phyloP scores from a whole-genome alignment of 495 filamentous ascomycete species.

The Aspergillus carlsbadensis region DNA sequence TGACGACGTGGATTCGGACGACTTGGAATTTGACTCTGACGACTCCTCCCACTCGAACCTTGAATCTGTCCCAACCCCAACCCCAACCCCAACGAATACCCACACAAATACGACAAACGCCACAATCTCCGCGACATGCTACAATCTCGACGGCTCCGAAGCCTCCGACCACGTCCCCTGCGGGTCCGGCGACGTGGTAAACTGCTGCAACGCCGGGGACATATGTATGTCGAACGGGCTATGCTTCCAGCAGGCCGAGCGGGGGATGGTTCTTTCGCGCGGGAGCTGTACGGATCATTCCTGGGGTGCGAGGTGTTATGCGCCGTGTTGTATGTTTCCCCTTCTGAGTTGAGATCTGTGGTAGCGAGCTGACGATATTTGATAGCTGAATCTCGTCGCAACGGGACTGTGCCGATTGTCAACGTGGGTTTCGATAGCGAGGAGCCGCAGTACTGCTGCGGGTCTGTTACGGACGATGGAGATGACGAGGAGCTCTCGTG shows the following conservation, averaged over 20 bases:
- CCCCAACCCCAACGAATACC: no score
- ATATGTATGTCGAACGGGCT: slow-evolving; percentile 15
- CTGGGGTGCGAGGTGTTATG: slow-evolving; percentile 4
- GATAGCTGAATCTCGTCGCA: neutral
- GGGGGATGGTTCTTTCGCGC: slow-evolving; percentile 1
- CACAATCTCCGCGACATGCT: slow-evolving; percentile 2
- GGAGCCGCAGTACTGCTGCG: slow-evolving; percentile 7
- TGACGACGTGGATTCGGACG: no score
- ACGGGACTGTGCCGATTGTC: neutral
- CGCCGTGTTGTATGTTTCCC: slow-evolving; percentile 12
- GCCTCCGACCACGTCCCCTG: slow-evolving; percentile 13
- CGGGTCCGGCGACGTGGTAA: neutral
- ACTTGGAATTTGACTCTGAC: neutral
- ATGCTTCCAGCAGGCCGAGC: slow-evolving; percentile 9
- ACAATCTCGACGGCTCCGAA: slow-evolving; percentile 9
- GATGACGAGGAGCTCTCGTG: neutral
- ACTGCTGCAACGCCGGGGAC: slow-evolving; percentile 14
- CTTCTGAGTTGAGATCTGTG: neutral
- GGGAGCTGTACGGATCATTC: slow-evolving; percentile 3
- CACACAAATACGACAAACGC: no score
- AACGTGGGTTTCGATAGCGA: neutral
- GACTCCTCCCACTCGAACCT: no score
- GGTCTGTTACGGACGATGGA: neutral
- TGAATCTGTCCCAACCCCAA: no score
- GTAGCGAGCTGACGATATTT: neutral